Evolutionary conservation across 352 stramenopile species (phyloP).

Genomic region (Globisporangium spinosum): DNA sequence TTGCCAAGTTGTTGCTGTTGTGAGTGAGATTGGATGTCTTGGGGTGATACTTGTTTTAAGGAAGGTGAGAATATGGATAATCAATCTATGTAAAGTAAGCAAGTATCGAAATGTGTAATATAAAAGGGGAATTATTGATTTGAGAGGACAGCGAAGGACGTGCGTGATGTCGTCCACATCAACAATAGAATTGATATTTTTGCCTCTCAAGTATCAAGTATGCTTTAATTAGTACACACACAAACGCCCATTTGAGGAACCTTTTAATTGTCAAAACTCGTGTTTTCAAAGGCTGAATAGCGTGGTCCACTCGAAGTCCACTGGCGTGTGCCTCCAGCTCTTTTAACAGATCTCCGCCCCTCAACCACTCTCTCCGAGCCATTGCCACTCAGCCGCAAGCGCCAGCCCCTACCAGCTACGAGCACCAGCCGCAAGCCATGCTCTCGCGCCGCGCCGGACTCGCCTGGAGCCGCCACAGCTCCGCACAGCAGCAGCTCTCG

Average conservation of each 20-base stretch:
- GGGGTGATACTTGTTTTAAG: too few species aligned
- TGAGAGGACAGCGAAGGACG: not conserved
- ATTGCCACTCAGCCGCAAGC: conserved; percentile 1
- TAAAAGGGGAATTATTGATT: too few species aligned
- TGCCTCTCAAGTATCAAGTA: not conserved
- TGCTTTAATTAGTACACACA: not conserved
- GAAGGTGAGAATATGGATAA: too few species aligned
- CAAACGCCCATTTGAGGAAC: not conserved
- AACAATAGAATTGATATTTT: not conserved
- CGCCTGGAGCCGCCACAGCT: conserved; percentile 9
- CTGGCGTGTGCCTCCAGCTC: not conserved
- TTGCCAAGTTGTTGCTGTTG: not conserved
- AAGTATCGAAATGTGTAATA: too few species aligned
- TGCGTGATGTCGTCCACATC: not conserved
- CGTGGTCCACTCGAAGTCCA: not conserved
- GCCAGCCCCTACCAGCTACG: not conserved
- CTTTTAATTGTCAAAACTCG: not conserved
- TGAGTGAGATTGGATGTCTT: not conserved
- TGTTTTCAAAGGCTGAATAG: not conserved
- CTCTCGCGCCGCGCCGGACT: conserved; percentile 15
- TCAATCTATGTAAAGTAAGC: too few species aligned
- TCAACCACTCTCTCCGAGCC: conserved; percentile 10
- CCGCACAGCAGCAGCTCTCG: not conserved
- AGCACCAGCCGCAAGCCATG: conserved; percentile 5
- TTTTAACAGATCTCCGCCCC: conserved; percentile 15